phyloP scores from a whole-genome alignment of 1,139 yeast genomes.

The Pichiaceae sp. region DNA sequence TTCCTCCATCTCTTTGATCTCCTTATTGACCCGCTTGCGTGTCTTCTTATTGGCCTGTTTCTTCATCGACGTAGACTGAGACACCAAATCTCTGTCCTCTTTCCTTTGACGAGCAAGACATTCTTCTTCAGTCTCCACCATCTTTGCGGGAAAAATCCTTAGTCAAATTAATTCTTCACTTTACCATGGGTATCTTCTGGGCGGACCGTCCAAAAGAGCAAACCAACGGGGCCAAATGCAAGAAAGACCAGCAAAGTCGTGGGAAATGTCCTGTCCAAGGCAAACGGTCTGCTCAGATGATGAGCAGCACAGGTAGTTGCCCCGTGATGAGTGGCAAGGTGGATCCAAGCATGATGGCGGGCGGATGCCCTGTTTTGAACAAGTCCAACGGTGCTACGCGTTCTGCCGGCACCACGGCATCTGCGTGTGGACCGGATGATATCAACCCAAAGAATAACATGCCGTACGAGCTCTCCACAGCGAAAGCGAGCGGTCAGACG shows the following conservation, averaged over 20 bases:
- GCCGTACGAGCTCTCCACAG: slow-evolving; percentile 66
- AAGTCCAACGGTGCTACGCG: slow-evolving; percentile 1
- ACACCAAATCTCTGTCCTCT: slow-evolving; percentile 58
- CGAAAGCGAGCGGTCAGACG: slow-evolving; percentile 74
- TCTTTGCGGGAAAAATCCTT: background rate
- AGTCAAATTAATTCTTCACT: slow-evolving; percentile 1
- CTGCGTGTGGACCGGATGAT: slow-evolving; percentile 22
- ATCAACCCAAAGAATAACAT: slow-evolving; percentile 80
- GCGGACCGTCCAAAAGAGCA: slow-evolving; percentile 4
- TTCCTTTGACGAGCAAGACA: slow-evolving; percentile 56
- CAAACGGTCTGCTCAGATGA: too few species aligned
- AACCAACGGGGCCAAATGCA: too few species aligned
- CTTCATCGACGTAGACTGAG: slow-evolving; percentile 64
- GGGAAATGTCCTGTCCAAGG: too few species aligned
- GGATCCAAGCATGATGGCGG: background rate
- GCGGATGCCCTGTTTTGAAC: slow-evolving; percentile 27
- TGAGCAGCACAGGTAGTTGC: background rate
- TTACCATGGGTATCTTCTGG: slow-evolving; percentile 48
- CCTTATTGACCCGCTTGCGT: slow-evolving; percentile 46
- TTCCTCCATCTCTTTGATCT: slow-evolving; percentile 52
- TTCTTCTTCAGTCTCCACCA: slow-evolving; percentile 39
- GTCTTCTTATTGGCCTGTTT: slow-evolving; percentile 80
- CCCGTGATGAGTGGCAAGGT: background rate
- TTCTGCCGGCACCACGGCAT: background rate
- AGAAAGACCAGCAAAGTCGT: too few species aligned